phyloP scores from a whole-genome alignment of 768 basidiomycete species.

The Nevesoporus exiguus region DNA sequence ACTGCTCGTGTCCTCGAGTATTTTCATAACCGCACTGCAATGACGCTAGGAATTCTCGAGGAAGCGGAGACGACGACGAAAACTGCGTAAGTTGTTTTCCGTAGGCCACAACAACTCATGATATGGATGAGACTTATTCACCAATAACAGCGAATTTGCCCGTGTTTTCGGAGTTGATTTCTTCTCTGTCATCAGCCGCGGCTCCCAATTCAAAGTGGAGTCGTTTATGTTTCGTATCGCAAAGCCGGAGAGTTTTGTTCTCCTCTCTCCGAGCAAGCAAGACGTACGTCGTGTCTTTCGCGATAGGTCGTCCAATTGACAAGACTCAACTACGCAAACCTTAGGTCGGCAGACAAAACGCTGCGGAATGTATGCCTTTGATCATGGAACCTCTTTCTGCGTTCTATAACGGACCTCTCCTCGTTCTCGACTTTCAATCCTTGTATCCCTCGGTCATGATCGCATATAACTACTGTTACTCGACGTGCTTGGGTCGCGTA shows the following conservation, averaged over 20 bases:
- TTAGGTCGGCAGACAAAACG: constrained; percentile 94
- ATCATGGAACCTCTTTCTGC: constrained; percentile 94
- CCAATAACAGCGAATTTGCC: constrained; percentile 80
- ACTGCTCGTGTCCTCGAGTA: constrained; percentile 54
- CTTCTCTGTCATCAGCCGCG: constrained; percentile 89
- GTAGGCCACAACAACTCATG: neutral
- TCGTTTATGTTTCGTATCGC: constrained; percentile 97
- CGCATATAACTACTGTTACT: constrained; percentile 96
- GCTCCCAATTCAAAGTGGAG: constrained; percentile 98
- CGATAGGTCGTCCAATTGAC: neutral
- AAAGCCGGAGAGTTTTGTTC: constrained; percentile 90
- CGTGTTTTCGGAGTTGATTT: constrained; percentile 98
- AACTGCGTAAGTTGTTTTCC: neutral
- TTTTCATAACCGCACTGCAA: constrained; percentile 57
- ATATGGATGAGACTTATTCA: neutral
- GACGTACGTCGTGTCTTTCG: constrained; percentile 52
- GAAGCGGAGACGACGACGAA: constrained; percentile 5
- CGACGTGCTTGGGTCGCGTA: constrained; percentile 90
- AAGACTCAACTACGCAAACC: neutral
- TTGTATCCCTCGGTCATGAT: constrained; percentile 98
- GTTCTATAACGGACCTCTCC: constrained; percentile 87
- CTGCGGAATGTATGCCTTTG: constrained; percentile 92
- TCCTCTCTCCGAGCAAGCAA: constrained; percentile 83
- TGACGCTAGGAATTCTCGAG: constrained; percentile 36
- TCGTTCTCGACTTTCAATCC: constrained; percentile 95